Evolutionary conservation across 352 stramenopile species (phyloP), one percentile per base, ranked within the genome.

Genomic region (Globisporangium nagaii): DNA sequence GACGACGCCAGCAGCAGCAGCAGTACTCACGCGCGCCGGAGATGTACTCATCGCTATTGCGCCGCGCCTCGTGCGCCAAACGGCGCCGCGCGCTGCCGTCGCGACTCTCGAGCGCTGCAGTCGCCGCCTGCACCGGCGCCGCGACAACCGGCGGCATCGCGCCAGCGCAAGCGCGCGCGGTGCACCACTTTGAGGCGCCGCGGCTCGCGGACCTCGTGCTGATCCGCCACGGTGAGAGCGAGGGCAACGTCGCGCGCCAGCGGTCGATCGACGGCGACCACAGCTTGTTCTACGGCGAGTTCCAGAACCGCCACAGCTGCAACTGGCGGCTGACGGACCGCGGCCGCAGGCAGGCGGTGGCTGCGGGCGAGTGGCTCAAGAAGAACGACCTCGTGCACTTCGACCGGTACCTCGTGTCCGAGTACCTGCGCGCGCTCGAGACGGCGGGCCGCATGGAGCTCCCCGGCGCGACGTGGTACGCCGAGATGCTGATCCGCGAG

Each of bases 191-290:
- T 22, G 60, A 65, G 31, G 69, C 78, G 28, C 80, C 79, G 17
- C 80, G 84, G 2, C 71, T 95, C 15, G 70, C 73, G 1, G 84
- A 95, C 55, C 65, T 95, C 41, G 82, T 95, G 50, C 77, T 95
- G n/a, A 90, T 95, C 43, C 84, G 86, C 34, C 86, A 96, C 55
- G 86, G 86, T 49, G 84, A 96, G 69, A 93, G 82, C 60, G 86
- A 96, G 62, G 86, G 86, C 41, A 96, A 96, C 56, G 75, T 96
- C 48, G 86, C 86, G 44, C 79, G 84, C 40, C 80, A 93, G 53
- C 71, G 81, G 10, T 93, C 84, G n/a, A 63, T 93, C 28, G 68
- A 80, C 31, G 86, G 86, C 41, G 86, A 96, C 60, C 72, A 93
- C 68, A 91, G 78, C 31, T 70, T 96, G 30, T 96, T 93, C 57